Conservation (phyloP, 2,329 filamentous ascomycete genomes). For the Phaeosphaeriaceae sp. region DNA sequence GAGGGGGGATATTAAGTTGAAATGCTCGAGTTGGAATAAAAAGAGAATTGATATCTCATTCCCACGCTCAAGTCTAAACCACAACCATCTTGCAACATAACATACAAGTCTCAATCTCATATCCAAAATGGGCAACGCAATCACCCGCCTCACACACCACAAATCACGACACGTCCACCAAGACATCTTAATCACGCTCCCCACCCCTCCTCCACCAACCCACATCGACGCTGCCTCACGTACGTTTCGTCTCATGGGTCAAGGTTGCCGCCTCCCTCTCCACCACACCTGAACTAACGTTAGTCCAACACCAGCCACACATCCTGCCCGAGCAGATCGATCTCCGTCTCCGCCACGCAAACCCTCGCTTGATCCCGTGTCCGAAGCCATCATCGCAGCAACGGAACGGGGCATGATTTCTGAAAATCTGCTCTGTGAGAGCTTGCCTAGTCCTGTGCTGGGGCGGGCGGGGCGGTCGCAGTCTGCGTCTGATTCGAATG, state of each 20-base stretch:
- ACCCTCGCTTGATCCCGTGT: slow-evolving; percentile 3
- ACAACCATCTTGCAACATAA: neutral
- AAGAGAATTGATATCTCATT: too few species aligned
- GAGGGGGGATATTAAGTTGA: neutral
- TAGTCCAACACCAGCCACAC: too few species aligned
- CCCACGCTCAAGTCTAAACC: neutral
- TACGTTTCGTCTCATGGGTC: neutral
- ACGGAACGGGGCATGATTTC: slow-evolving; percentile 33
- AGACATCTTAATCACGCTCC: neutral
- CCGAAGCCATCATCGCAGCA: slow-evolving; percentile 24
- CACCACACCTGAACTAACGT: too few species aligned
- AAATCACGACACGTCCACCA: slow-evolving; percentile 1
- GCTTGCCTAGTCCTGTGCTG: neutral
- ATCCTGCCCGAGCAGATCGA: neutral
- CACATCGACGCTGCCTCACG: neutral
- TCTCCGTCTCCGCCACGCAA: neutral
- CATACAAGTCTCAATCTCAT: neutral
- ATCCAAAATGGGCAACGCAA: slow-evolving; percentile 7
- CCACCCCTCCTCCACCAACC: neutral
- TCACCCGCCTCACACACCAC: slow-evolving; percentile 7
- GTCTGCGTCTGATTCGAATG: neutral
- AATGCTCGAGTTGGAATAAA: neutral
- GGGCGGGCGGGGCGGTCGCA: neutral
- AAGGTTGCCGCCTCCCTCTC: neutral
- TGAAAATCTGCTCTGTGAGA: slow-evolving; percentile 20